Evolutionary conservation across 2,329 filamentous ascomycete genomes (phyloP).

Genomic region (Pseudogymnoascus sp.): DNA sequence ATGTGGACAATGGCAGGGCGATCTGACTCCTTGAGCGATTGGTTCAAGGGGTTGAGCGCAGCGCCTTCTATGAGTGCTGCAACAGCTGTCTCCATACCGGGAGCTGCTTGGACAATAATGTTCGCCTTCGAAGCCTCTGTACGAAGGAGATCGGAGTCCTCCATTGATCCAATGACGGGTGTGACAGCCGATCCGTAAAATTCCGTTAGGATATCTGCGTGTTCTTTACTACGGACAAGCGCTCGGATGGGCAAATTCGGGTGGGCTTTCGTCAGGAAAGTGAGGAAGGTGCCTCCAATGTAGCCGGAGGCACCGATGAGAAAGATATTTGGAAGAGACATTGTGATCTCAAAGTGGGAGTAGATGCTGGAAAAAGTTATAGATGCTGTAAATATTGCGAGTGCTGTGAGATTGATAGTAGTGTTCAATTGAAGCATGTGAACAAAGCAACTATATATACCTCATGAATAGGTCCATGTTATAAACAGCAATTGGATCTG

Average conservation of each 20-base stretch:
- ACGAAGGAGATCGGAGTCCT: background rate
- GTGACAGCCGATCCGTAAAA: background rate
- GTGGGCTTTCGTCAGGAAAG: background rate
- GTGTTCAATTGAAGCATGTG: background rate
- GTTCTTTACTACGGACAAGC: background rate
- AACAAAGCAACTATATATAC: background rate
- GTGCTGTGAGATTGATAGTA: background rate
- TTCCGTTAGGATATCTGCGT: background rate
- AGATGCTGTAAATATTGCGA: background rate
- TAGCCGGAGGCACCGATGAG: background rate
- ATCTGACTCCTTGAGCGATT: background rate
- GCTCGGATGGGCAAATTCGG: background rate
- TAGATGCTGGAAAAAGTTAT: background rate
- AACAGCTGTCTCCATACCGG: background rate
- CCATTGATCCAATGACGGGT: background rate
- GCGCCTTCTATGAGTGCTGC: background rate
- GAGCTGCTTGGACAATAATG: background rate
- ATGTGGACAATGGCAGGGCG: background rate
- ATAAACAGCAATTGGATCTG: background rate
- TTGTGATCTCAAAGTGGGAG: background rate
- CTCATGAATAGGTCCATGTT: background rate
- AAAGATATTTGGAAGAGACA: background rate
- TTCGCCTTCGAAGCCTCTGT: background rate
- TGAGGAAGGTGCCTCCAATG: background rate
- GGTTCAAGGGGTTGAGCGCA: background rate